Conservation (phyloP, 805 yeast species). For the Candida tallmaniae region DNA sequence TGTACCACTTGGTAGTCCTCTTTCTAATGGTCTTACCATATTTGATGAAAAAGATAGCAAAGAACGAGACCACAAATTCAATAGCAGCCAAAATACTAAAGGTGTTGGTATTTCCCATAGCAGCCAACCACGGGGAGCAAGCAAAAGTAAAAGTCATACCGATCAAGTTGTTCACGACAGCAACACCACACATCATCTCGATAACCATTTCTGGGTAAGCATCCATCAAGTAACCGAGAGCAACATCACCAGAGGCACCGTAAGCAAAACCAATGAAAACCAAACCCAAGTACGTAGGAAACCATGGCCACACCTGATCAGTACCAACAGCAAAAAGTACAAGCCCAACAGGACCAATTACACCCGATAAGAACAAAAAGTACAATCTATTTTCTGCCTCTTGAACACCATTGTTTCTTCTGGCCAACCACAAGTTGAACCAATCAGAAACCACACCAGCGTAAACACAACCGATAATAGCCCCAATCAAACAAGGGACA, state of each 20-base stretch:
- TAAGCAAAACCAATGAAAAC: constrained; percentile 35
- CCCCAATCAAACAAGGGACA: constrained; percentile 36
- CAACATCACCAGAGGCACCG: constrained; percentile 36
- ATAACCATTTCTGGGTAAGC: constrained; percentile 38
- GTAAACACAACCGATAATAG: constrained; percentile 33
- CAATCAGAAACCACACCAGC: constrained; percentile 32
- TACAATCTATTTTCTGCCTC: constrained; percentile 37
- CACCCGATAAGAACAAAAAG: constrained; percentile 30
- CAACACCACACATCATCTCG: constrained; percentile 37
- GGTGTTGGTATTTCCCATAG: constrained; percentile 32
- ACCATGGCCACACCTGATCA: constrained; percentile 33
- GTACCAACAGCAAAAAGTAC: constrained; percentile 36
- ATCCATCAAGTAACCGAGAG: constrained; percentile 37
- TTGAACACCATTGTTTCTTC: constrained; percentile 29
- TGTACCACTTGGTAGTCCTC: constrained; percentile 30
- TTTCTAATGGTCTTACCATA: constrained; percentile 32
- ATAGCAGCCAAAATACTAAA: constrained; percentile 33
- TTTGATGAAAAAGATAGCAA: constrained; percentile 25
- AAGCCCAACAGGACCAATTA: constrained; percentile 32
- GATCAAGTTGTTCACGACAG: constrained; percentile 33
- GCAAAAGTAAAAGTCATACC: constrained; percentile 37
- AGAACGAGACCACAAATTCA: constrained; percentile 29
- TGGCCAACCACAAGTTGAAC: constrained; percentile 34
- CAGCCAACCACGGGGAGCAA: constrained; percentile 35
- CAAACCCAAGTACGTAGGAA: constrained; percentile 34